These are phyloP conservation scores for Pleurotus eryngii DNA, from an alignment of 768 basidiomycete species.

Conservation along the genomic window DNA sequence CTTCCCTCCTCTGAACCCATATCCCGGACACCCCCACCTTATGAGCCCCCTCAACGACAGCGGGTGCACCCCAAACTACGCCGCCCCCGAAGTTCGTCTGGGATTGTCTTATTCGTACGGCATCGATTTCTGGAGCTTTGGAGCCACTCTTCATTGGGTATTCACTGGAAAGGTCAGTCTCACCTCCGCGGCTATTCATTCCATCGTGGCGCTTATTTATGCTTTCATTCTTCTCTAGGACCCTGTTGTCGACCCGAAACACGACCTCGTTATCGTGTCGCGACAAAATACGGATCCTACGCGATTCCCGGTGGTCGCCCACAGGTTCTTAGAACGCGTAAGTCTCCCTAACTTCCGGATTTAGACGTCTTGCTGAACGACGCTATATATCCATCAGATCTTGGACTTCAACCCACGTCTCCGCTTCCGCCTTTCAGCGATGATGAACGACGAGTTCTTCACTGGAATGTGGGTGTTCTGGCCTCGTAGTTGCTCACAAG, in stretches of 20 bases:
- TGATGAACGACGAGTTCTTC: conserved; percentile 1
- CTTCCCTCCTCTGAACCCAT: neutral
- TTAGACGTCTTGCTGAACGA: neutral
- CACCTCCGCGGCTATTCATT: neutral
- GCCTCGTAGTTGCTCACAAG: neutral
- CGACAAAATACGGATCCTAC: neutral
- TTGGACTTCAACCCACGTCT: neutral
- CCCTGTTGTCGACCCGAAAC: neutral
- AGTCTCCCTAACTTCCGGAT: neutral
- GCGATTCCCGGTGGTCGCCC: neutral
- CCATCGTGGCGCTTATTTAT: neutral
- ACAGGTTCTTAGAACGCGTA: neutral
- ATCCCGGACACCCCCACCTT: neutral
- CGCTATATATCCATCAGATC: neutral
- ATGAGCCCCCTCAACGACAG: neutral
- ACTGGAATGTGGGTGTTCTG: neutral
- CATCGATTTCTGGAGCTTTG: conserved; percentile 2
- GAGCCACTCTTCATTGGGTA: neutral
- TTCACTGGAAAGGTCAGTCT: neutral
- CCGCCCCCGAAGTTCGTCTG: neutral
- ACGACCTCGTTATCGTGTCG: neutral
- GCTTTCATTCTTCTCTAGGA: neutral
- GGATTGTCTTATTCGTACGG: neutral
- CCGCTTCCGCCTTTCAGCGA: neutral
- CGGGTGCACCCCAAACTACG: neutral